These are phyloP conservation scores for Capronia coronata DNA, from an alignment of 2,329 filamentous ascomycete genomes.

Conservation along the genomic window DNA sequence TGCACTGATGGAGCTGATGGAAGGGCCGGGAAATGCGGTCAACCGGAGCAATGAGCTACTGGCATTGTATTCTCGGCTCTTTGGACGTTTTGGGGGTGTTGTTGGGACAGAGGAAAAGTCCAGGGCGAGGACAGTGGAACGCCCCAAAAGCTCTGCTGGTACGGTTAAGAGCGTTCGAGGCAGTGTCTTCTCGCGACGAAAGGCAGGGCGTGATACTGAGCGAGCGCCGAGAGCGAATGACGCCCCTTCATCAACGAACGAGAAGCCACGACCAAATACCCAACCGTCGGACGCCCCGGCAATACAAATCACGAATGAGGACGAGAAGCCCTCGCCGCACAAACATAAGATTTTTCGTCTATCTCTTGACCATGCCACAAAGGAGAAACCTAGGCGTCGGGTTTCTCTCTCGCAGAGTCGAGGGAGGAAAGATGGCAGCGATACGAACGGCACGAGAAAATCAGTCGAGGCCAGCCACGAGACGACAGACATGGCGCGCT, in stretches of 20 bases:
- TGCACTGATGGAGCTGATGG: slow-evolving; percentile 70
- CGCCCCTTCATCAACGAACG: slow-evolving; percentile 25
- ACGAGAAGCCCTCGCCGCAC: slow-evolving; percentile 32
- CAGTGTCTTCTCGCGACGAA: slow-evolving; percentile 68
- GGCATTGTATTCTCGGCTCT: slow-evolving; percentile 72
- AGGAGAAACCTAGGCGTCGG: slow-evolving; percentile 9
- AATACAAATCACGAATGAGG: slow-evolving; percentile 70
- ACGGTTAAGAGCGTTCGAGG: slow-evolving; percentile 64
- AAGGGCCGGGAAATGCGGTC: slow-evolving; percentile 77
- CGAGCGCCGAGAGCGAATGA: slow-evolving; percentile 12
- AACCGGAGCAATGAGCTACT: slow-evolving; percentile 83
- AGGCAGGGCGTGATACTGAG: slow-evolving; percentile 41
- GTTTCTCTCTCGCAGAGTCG: slow-evolving; percentile 18
- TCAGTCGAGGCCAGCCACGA: slow-evolving; percentile 20
- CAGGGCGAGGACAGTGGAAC: slow-evolving; percentile 42
- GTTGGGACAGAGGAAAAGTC: slow-evolving; percentile 32
- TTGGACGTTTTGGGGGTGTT: slow-evolving; percentile 54
- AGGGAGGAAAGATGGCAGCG: slow-evolving; percentile 10
- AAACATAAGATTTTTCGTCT: slow-evolving; percentile 29
- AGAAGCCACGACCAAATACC: slow-evolving; percentile 25
- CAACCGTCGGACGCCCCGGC: slow-evolving; percentile 50
- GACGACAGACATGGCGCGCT: background rate
- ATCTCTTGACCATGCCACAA: slow-evolving; percentile 29
- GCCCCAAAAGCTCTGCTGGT: slow-evolving; percentile 63
- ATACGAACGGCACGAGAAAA: slow-evolving; percentile 7